Conservation (phyloP, 352 stramenopile genomes). For the Phytophthora megakarya region DNA sequence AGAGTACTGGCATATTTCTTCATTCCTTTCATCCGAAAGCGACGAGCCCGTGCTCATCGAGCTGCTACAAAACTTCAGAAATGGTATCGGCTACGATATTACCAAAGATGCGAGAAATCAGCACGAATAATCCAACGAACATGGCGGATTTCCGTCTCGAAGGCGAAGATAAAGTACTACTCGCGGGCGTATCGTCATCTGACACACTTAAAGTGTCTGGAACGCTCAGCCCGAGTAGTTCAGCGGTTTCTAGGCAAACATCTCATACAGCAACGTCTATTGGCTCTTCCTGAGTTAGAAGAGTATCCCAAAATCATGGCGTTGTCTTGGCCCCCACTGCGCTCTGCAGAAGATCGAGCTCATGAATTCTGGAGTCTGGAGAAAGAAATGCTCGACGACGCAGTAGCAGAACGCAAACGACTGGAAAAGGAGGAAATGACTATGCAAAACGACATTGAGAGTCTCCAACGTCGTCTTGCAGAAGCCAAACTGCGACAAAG, state of each 20-base stretch:
- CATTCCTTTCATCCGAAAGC: slow-evolving; percentile 8
- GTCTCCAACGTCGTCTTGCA: slow-evolving; percentile 30
- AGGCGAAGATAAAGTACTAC: slow-evolving; percentile 41
- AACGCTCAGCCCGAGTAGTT: slow-evolving; percentile 48
- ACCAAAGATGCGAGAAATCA: slow-evolving; percentile 10
- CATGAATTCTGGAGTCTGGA: slow-evolving; percentile 27
- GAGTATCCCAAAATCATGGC: slow-evolving; percentile 38
- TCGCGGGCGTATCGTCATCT: slow-evolving; percentile 36
- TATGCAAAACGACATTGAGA: slow-evolving; percentile 37
- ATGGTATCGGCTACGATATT: slow-evolving; percentile 27
- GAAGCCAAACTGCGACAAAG: slow-evolving; percentile 28
- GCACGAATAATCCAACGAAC: slow-evolving; percentile 42
- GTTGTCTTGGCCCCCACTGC: slow-evolving; percentile 13
- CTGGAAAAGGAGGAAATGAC: slow-evolving; percentile 37
- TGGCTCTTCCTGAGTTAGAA: slow-evolving; percentile 33
- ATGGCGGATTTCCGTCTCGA: slow-evolving; percentile 49
- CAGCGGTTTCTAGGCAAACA: slow-evolving; percentile 46
- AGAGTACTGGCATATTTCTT: slow-evolving; percentile 34
- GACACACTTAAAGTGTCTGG: slow-evolving; percentile 32
- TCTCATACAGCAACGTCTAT: slow-evolving; percentile 36
- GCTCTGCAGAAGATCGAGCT: slow-evolving; percentile 16
- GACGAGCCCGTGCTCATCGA: slow-evolving; percentile 11
- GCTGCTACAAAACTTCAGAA: slow-evolving; percentile 34
- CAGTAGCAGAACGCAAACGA: slow-evolving; percentile 18
- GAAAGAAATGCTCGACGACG: slow-evolving; percentile 30